Base-by-base conservation (phyloP, 305 asterid genomes). In the Rubia occidens region DNA sequence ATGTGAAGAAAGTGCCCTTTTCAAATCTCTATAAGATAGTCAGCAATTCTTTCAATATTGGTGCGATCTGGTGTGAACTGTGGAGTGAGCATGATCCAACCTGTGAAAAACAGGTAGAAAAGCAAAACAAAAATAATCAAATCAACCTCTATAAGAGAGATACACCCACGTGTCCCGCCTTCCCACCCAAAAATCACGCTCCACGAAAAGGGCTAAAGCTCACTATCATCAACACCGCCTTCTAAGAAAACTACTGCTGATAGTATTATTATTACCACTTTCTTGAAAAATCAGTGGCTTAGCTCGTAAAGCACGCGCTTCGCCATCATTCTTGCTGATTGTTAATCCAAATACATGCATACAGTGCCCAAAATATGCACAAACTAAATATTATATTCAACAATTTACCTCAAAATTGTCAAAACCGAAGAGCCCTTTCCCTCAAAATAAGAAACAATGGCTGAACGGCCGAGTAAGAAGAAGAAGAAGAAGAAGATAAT, bases 41-140 rank as follows among this genome's bases (percentile, higher is more conserved):
- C 56, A 51, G 67, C 64, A 47, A 10, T 43, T 54, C 68, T 60
- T 45, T 72, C 72, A 74, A 74, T 75, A 76, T 71, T 45, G 53
- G 64, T 75, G 21, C 66, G 11, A 77, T 56, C 65, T 72, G 70
- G 51, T 67, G 49, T 44, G 49, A 44, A 44, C 14, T 44, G 49
- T 70, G 81, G 87, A 76, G 78, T 69, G 60, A 76, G 65, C 67
- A 37, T 72, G 77, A 85, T 66, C 80, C 73, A 80, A 78, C 90
- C 80, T 82, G 91, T 78, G 86, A 81, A 60, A 75, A 53, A 74
- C 81, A 79, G 75, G 81, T 79, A 67, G 20, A 75, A 61, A 73
- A 79, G 66, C 51, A 63, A 55, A 42, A 8, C 8, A 15, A 20
- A 69, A 40, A 39, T 20, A 69, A 56, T 68, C 6, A 54, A 69